Evolutionary conservation across 495 filamentous ascomycete species (phyloP).

Genomic region (Xylaria curta): DNA sequence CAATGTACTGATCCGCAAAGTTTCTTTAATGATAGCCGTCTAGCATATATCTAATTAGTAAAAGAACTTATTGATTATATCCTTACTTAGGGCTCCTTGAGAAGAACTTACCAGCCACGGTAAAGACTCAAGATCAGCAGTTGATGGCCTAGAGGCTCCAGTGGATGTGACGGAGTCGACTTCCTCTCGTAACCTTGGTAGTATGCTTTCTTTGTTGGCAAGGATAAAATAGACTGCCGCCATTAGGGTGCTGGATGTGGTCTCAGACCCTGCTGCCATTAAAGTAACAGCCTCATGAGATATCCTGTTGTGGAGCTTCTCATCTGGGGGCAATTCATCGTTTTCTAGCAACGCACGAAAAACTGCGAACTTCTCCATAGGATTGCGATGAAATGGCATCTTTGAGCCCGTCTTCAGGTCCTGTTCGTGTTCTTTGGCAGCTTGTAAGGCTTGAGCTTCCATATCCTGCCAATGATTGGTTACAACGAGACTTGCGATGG

Average conservation of each 20-base stretch:
- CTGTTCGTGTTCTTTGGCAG: slow-evolving; percentile 1
- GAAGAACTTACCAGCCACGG: slow-evolving; percentile 16
- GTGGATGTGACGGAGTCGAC: not conserved
- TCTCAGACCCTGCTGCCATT: slow-evolving; percentile 17
- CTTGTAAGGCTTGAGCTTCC: slow-evolving; percentile 15
- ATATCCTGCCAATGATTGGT: slow-evolving; percentile 5
- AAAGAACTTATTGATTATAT: not conserved
- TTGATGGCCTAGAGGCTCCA: not conserved
- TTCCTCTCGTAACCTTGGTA: slow-evolving; percentile 10
- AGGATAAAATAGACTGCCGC: slow-evolving; percentile 13
- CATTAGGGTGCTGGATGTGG: not conserved
- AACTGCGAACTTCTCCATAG: slow-evolving; percentile 10
- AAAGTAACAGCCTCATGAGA: slow-evolving; percentile 22
- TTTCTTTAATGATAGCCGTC: slow-evolving; percentile 19
- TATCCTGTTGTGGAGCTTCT: slow-evolving; percentile 12
- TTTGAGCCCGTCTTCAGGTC: not conserved
- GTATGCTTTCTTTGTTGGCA: not conserved
- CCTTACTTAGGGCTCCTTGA: not conserved
- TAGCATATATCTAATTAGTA: not conserved
- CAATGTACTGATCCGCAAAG: slow-evolving; percentile 8
- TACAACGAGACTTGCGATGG: not conserved
- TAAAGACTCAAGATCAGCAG: slow-evolving; percentile 12
- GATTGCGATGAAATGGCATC: not conserved
- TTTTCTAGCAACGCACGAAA: slow-evolving; percentile 11
- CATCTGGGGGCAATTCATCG: not conserved